Conservation (phyloP, 805 yeast species). For the Monosporozyma servazzii region DNA sequence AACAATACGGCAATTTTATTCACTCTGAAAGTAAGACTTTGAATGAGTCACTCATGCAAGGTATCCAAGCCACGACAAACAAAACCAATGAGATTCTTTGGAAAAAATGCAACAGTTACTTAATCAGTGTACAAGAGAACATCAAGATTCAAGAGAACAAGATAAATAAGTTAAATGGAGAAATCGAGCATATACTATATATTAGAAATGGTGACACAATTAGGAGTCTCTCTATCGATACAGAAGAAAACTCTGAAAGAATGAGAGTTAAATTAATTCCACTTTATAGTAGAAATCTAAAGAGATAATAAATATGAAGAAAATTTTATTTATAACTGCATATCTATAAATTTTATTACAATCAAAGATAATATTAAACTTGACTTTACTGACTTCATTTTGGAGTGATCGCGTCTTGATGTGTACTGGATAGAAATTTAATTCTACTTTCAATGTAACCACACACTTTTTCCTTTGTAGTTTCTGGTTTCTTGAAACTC, state of each 20-base stretch:
- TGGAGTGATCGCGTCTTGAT: slow-evolving; percentile 11
- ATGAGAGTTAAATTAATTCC: slow-evolving; percentile 54
- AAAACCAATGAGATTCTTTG: not conserved
- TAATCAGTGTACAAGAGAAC: not conserved
- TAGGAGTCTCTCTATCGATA: slow-evolving; percentile 38
- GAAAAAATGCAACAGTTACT: slow-evolving; percentile 1
- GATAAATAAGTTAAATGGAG: not conserved
- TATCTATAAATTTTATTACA: not conserved
- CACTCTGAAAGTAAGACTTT: not conserved
- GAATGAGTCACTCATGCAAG: not conserved
- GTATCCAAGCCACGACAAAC: not conserved
- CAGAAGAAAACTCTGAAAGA: slow-evolving; percentile 60
- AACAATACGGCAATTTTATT: not conserved
- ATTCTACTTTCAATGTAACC: slow-evolving; percentile 17
- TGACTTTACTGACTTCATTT: not conserved
- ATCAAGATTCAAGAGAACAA: not conserved
- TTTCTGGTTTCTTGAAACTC: slow-evolving; percentile 8
- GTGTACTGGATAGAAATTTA: slow-evolving; percentile 14
- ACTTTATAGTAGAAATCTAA: slow-evolving; percentile 12
- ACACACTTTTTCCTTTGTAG: slow-evolving; percentile 15
- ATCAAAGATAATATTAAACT: too few relatives aligned
- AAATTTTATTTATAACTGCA: not conserved
- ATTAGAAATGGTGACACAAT: not conserved
- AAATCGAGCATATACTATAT: not conserved
- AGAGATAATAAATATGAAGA: not conserved